A percentile compares a stretch with the other conserved stretches of the same genome.
phyloP scores from a whole-genome alignment of 768 basidiomycete genomes.

The Suillus alpinus region DNA sequence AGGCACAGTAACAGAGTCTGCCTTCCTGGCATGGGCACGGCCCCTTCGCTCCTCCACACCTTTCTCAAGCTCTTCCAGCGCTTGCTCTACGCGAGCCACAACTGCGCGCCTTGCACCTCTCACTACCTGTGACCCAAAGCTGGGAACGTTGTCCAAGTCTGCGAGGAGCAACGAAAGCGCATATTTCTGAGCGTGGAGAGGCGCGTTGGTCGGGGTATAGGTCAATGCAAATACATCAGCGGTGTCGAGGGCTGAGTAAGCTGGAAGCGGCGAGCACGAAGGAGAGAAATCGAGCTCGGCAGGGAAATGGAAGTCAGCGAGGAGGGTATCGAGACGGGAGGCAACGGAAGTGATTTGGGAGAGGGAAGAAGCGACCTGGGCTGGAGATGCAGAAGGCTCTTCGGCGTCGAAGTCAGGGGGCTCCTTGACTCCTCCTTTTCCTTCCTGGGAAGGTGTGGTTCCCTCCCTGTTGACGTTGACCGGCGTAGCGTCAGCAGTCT shows the following conservation, averaged over 20 bases:
- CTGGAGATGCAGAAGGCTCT: conserved; percentile 12
- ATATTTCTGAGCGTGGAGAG: conserved; percentile 61
- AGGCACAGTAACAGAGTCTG: background rate
- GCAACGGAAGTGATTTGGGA: conserved; percentile 41
- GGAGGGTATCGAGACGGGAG: conserved; percentile 35
- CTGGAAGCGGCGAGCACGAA: conserved; percentile 12
- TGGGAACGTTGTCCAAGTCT: conserved; percentile 59
- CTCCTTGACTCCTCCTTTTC: conserved; percentile 39
- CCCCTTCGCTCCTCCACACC: conserved; percentile 40
- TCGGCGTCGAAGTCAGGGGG: conserved; percentile 1
- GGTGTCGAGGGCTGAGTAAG: conserved; percentile 7
- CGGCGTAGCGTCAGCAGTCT: background rate
- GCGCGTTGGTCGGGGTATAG: conserved; percentile 56
- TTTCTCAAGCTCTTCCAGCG: conserved; percentile 50
- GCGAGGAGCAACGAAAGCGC: conserved; percentile 53
- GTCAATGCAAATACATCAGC: conserved; percentile 38
- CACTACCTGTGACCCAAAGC: conserved; percentile 54
- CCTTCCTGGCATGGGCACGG: background rate
- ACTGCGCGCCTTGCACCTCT: conserved; percentile 50
- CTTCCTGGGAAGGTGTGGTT: conserved; percentile 2
- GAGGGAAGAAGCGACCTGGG: conserved; percentile 22
- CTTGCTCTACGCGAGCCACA: conserved; percentile 55
- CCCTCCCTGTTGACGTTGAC: background rate
- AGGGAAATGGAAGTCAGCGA: conserved; percentile 39
- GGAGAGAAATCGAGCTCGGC: conserved; percentile 30